phyloP scores from a whole-genome alignment of 2,329 filamentous ascomycete species.

The Paecilomyces variotii region DNA sequence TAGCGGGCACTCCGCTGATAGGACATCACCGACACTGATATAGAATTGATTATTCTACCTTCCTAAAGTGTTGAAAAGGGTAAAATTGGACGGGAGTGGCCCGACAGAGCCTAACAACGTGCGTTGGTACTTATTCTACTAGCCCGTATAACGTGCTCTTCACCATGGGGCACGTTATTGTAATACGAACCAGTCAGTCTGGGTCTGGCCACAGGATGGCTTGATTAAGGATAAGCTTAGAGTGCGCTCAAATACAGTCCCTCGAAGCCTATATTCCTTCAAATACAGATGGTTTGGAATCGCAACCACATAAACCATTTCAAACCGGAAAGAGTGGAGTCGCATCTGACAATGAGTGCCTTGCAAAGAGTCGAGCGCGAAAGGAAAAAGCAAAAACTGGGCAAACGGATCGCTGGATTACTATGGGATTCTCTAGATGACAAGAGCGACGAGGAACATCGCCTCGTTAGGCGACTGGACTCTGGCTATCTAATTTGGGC shows the following conservation, averaged over 20 bases:
- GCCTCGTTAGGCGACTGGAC: conserved; percentile 3
- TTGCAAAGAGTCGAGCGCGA: neutral
- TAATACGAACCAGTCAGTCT: neutral
- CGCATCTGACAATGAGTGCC: neutral
- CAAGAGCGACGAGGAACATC: conserved; percentile 5
- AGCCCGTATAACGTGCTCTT: neutral
- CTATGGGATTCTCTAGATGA: conserved; percentile 7
- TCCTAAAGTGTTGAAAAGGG: neutral
- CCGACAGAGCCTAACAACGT: neutral
- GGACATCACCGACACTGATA: neutral
- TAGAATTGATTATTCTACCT: neutral
- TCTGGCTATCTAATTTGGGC: conserved; percentile 6
- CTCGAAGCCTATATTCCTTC: neutral
- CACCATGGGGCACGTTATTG: neutral
- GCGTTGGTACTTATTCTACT: neutral
- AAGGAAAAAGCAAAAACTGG: neutral
- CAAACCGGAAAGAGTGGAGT: neutral
- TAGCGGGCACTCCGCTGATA: neutral
- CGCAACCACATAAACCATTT: neutral
- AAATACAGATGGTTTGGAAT: neutral
- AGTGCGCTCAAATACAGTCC: neutral
- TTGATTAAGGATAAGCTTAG: neutral
- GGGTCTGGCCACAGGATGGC: neutral
- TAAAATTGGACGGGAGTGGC: neutral
- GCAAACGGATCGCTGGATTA: conserved; percentile 2